phyloP scores from a whole-genome alignment of 2,329 filamentous ascomycete species.

The Aureobasidium musti region DNA sequence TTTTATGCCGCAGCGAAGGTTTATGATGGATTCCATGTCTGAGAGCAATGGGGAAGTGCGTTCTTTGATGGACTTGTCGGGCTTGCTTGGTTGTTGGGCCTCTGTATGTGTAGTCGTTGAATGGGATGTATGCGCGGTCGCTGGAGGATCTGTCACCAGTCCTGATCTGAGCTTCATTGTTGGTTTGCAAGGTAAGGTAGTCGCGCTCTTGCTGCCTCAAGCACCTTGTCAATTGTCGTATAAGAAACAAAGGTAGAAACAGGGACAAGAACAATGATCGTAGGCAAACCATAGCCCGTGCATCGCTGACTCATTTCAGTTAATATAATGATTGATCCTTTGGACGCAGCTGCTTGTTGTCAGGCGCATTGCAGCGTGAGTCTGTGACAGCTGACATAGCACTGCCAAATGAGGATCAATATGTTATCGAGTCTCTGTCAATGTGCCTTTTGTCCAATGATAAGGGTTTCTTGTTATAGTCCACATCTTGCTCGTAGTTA shows the following conservation, averaged over 20 bases:
- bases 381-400: too few relatives aligned
- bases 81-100: neutral
- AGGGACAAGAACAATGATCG: neutral
- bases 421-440: too few relatives aligned
- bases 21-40: too few relatives aligned
- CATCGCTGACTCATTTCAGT: neutral
- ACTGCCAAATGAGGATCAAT: too few relatives aligned
- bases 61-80: neutral
- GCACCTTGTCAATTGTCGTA: neutral
- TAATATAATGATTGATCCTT: neutral
- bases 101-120: neutral
- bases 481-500: too few relatives aligned
- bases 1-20: too few relatives aligned
- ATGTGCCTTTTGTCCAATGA: too few relatives aligned
- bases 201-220: neutral
- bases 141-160: neutral
- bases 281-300: neutral
- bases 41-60: neutral
- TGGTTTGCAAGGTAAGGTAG: neutral
- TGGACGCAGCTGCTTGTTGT: neutral
- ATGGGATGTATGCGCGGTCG: neutral
- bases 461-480: too few relatives aligned
- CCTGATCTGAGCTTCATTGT: neutral
- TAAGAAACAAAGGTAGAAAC: neutral
- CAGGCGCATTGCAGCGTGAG: too few relatives aligned